Base-by-base conservation (phyloP, 345 rosid genomes). In the Arabidopsis thaliana region DNA sequence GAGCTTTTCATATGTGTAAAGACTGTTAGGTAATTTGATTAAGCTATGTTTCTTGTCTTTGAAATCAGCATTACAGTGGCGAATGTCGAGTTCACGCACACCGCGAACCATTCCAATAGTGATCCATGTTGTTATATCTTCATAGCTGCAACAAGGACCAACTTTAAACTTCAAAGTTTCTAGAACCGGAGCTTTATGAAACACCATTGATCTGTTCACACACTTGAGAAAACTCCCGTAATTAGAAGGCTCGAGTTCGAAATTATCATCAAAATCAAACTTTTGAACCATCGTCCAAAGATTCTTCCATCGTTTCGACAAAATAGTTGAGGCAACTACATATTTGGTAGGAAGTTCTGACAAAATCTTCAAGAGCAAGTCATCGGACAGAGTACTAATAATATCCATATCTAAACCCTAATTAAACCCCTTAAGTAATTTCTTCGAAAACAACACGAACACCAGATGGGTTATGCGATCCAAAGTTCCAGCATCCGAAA, bases 271-370 rank as follows among this genome's bases (percentile, higher is more conserved):
- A 40, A 60, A 60, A 40, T 60, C 8, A 60, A 40, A 48, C 24
- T 23, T 60, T 6, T 11, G 3, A 60, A 40, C 49, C 33, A 40
- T 23, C 5, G 33, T 60, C 63, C 44, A 59, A 16, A 59, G 45
- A 59, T 20, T 9, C 45, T 59, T 59, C 63, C 63, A 36, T 0
- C 65, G 65, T 16, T 60, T 60, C n/a, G 65, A 60, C 49, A 40
- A 22, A 23, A 38, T 23, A 3, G 34, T 60, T 8, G 9, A 3
- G 3, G 32, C 32, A 28, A 38, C 6, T 0, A 60, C 49, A 10
- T 40, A 20, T 60, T 6, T 60, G 49, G 49, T 22, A 40, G 65
- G 10, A 38, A 40, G 49, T 23, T 8, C 4, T 60, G 34, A 60
- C 65, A 60, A 40, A 40, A 60, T 60, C 48, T 40, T 40, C 22